phyloP scores from a whole-genome alignment of 257 asterid genomes.

The Nyctanthes arbortristis region DNA sequence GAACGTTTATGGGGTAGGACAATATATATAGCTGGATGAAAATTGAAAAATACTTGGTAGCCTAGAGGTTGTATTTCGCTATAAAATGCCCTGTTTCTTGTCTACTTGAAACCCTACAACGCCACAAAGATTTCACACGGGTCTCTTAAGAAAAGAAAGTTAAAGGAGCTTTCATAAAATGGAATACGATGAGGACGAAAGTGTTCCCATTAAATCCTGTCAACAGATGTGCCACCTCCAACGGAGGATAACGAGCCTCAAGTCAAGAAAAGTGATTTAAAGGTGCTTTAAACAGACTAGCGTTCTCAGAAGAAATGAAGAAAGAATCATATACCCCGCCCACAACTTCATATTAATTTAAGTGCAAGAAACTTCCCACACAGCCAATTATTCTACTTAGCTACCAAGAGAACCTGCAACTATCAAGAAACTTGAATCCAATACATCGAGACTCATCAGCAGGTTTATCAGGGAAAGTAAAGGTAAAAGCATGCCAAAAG shows the following conservation, averaged over 20 bases:
- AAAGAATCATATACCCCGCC: conserved; percentile 51
- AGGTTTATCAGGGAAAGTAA: neutral
- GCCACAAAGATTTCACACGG: neutral
- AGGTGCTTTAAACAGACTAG: conserved; percentile 55
- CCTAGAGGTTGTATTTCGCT: neutral
- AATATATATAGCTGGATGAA: too few species aligned
- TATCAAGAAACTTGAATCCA: neutral
- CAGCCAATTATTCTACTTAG: conserved; percentile 14
- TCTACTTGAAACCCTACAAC: neutral
- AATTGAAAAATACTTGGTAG: too few species aligned
- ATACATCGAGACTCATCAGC: neutral
- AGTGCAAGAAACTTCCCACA: neutral
- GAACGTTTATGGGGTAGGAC: too few species aligned
- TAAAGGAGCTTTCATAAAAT: neutral
- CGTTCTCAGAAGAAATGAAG: conserved; percentile 32
- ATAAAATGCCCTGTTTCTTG: neutral
- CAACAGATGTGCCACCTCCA: conserved; percentile 19
- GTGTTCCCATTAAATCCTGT: conserved; percentile 23
- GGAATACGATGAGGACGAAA: neutral
- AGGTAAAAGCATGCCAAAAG: neutral
- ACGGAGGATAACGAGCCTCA: conserved; percentile 32
- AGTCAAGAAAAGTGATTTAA: conserved; percentile 39
- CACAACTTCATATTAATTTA: conserved; percentile 28
- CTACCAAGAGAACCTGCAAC: neutral
- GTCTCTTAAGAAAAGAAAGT: neutral